Conservation (phyloP, 495 filamentous ascomycete genomes). For the Xylaria flabelliformis region DNA sequence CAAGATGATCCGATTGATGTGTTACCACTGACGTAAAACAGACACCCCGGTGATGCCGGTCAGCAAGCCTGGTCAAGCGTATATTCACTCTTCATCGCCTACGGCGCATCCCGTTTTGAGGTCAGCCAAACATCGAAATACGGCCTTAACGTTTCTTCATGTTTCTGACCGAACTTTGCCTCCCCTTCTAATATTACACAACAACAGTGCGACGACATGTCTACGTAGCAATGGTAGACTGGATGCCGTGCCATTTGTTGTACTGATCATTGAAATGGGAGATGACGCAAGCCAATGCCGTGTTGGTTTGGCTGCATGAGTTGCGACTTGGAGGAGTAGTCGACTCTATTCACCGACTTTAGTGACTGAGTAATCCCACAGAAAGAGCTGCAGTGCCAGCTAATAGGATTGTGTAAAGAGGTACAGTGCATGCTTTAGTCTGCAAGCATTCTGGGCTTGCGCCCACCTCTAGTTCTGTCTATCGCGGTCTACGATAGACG, state of each 20-base stretch:
- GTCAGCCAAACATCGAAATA: neutral
- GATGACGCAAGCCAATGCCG: constrained; percentile 1
- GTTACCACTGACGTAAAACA: constrained; percentile 8
- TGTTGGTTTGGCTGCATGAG: constrained; percentile 1
- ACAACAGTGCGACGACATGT: neutral
- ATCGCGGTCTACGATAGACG: neutral
- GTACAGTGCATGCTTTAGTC: neutral
- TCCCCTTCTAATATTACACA: neutral
- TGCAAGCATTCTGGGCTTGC: neutral
- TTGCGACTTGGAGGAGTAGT: neutral
- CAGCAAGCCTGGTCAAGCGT: neutral
- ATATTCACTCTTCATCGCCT: neutral
- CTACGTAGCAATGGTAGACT: neutral
- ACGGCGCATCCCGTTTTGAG: neutral
- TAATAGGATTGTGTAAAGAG: neutral
- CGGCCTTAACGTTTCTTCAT: neutral
- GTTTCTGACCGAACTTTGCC: neutral
- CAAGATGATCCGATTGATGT: constrained; percentile 7
- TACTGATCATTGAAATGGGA: neutral
- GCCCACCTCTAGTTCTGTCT: neutral
- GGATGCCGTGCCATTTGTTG: neutral
- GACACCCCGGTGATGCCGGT: constrained; percentile 8
- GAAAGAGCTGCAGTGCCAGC: neutral
- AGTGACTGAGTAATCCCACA: neutral
- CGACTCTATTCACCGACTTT: constrained; percentile 18